Evolutionary conservation across 2,329 filamentous ascomycete species (phyloP), one percentile per base, ranked within the genome.

Genomic region (Chaetoscypha palmicola): DNA sequence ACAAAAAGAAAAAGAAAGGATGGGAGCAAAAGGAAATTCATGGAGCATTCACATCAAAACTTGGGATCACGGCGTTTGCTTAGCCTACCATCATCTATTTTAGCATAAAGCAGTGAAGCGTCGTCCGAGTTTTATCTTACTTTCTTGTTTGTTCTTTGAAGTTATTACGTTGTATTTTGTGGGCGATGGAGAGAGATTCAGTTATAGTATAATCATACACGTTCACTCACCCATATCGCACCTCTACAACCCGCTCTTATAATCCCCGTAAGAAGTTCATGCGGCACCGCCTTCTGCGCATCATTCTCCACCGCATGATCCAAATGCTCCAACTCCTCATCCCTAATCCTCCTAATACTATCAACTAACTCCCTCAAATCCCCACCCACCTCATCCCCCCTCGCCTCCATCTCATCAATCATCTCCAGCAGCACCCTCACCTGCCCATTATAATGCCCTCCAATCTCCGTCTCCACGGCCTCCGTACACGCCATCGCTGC

Each of bases 401-500:
- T 74, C 7, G 70, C 72, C 66, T 91, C 78, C 71, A 89, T 86
- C 52, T 82, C 76, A 5, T 76, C 71, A 45, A 87, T 77, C 83
- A 94, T 96, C 50, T 84, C 81, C 30, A 97, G 65, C 56, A 98
- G 68, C 41, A 78, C 76, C 20, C 87, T 72, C 32, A 98, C 88
- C 68, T 98, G 92, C 52, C 81, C 80, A 62, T 97, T 97, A 64
- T 98, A 98, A 67, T 98, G 92, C 21, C 80, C 80, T 2, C 92
- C 92, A 51, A 98, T 98, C 70, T 97, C 92, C 5, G 91, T 98
- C 72, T 98, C 92, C 1, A 98, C 91, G 1, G 92, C 92, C 67
- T 98, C 92, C 1, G 92, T 97, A 63, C 92, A 98, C 10, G 92
- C 92, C 92, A 98, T 98, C 26, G 92, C 91, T 2, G 91, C 90